Evolutionary conservation across 768 basidiomycete species (phyloP), one percentile per base, ranked within the genome.

Genomic region (Lenzites betulinus): DNA sequence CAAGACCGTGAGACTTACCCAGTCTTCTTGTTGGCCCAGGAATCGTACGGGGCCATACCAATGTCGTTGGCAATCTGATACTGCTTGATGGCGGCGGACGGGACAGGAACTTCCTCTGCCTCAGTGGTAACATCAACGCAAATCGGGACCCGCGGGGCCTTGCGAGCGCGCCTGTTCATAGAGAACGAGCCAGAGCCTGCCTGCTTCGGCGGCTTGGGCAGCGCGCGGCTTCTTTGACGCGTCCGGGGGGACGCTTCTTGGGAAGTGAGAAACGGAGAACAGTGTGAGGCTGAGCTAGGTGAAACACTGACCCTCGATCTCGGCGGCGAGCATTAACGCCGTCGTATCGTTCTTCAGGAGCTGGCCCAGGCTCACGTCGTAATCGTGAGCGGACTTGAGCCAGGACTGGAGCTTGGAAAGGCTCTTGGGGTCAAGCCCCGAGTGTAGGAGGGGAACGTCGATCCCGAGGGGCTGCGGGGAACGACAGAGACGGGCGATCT

Each of bases 381-480:
- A 74, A 51, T 75, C 72, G 52, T 69, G 59, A 26, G 69, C 70
- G 25, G 69, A 73, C 60, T 72, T 74, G 58, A 75, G 60, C 74
- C 74, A 75, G 66, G 70, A 66, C 62, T 70, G 65, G 26, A 76
- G 64, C 33, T 68, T 65, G 20, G 70, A 67, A 7, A 72, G 64
- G 7, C 70, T 73, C 60, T 67, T 67, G 39, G 73, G 69, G 36
- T 72, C 72, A 47, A 77, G 71, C 43, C 73, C 74, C 0, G 71
- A 67, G 59, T 72, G 70, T 35, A 72, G 66, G 26, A 77, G 69
- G 1, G 76, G 70, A 30, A 64, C 66, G 63, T 75, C 72, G 47
- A 66, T 68, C 12, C 69, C 66, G 30, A 77, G 39, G 16, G 69
- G 54, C 18, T 66, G 65, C 4, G 59, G 59, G 38, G 72, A 66